phyloP scores from a whole-genome alignment of 345 rosid species.

The Eucalyptus polybractea region DNA sequence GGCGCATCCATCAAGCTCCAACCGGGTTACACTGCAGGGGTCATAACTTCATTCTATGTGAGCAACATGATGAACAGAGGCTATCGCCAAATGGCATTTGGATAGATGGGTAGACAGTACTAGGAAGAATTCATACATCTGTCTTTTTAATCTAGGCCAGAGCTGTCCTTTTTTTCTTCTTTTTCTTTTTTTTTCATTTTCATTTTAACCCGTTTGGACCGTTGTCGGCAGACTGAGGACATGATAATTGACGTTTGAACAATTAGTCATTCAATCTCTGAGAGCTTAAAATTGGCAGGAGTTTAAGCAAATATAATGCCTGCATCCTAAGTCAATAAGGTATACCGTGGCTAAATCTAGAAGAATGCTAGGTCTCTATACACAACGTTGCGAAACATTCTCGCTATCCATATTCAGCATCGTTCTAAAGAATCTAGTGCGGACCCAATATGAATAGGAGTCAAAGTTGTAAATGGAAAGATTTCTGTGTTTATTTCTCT shows the following conservation, averaged over 20 bases:
- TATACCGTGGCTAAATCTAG: not conserved
- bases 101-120: not conserved
- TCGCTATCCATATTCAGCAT: not conserved
- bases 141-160: not conserved
- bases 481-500: not conserved
- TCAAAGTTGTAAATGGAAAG: not conserved
- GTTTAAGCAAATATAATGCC: not conserved
- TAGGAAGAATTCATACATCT: not conserved
- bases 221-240: not conserved
- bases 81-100: not conserved
- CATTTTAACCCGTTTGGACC: not conserved
- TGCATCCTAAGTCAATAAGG: not conserved
- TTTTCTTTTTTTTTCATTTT: rapidly evolving
- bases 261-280: not conserved
- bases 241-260: not conserved
- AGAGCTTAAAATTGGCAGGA: not conserved
- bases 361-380: not conserved
- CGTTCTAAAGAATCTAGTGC: not conserved
- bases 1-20: constrained; percentile 85
- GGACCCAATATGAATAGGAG: not conserved
- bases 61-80: constrained; percentile 4
- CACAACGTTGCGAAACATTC: not conserved
- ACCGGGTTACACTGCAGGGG: constrained; percentile 94
- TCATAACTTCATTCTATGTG: constrained; percentile 87
- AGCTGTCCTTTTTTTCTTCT: not conserved